A percentile compares a stretch with the other conserved stretches of the same genome.
Evolutionary conservation across 2,329 filamentous ascomycete genomes (phyloP).

Genomic region (Mycocentrospora acerina): DNA sequence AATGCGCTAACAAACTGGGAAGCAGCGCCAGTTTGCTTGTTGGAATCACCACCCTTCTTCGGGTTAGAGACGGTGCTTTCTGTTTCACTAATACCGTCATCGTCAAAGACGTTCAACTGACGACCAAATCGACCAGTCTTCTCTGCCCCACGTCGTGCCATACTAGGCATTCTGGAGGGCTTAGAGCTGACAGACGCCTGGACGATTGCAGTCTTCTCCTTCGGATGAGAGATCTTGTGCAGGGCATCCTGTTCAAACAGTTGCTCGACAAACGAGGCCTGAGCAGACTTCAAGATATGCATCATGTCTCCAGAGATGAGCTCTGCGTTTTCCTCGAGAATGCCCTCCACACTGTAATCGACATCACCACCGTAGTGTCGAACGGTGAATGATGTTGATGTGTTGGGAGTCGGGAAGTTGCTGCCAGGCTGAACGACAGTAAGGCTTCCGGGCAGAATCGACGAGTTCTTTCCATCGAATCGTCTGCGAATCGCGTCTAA

Average conservation of each 20-base stretch:
- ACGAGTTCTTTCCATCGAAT: slow-evolving; percentile 91
- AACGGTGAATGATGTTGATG: slow-evolving; percentile 79
- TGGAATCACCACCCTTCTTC: slow-evolving; percentile 30
- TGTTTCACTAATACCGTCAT: slow-evolving; percentile 50
- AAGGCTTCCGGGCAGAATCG: slow-evolving; percentile 75
- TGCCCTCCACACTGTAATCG: slow-evolving; percentile 82
- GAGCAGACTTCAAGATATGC: slow-evolving; percentile 86
- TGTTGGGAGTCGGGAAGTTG: slow-evolving; percentile 85
- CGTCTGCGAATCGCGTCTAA: slow-evolving; percentile 88
- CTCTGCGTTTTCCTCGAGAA: slow-evolving; percentile 95
- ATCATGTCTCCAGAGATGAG: slow-evolving; percentile 94
- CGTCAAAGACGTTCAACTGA: slow-evolving; percentile 42
- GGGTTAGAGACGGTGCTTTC: slow-evolving; percentile 47
- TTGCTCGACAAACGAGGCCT: slow-evolving; percentile 83
- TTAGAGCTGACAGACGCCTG: slow-evolving; percentile 96
- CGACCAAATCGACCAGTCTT: slow-evolving; percentile 51
- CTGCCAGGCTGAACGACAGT: slow-evolving; percentile 79
- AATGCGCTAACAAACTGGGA: slow-evolving; percentile 88
- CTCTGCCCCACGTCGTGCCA: slow-evolving; percentile 77
- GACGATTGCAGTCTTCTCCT: slow-evolving; percentile 86
- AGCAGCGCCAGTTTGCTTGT: slow-evolving; percentile 78
- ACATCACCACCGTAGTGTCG: slow-evolving; percentile 97
- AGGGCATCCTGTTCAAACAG: slow-evolving; percentile 96
- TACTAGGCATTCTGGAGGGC: slow-evolving; percentile 86
- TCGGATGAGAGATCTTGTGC: slow-evolving; percentile 88